Evolutionary conservation across 2,329 filamentous ascomycete species (phyloP).

Genomic region (Diatrype stigma): DNA sequence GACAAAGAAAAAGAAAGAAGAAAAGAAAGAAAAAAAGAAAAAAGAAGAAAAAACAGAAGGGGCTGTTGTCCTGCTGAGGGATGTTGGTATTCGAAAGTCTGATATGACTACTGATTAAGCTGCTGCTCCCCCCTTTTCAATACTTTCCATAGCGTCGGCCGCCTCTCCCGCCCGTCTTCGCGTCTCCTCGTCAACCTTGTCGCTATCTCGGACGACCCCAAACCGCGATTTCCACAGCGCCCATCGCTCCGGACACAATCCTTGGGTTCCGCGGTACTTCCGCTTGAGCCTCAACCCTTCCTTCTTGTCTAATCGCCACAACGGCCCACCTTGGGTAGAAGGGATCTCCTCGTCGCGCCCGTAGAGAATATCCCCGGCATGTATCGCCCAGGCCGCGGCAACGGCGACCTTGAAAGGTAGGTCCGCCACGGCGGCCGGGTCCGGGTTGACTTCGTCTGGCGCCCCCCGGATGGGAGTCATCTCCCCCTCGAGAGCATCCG

Average conservation of each 20-base stretch:
- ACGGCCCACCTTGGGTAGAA: constrained; percentile 11
- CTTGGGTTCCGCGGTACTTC: constrained; percentile 11
- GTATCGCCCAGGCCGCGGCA: not conserved
- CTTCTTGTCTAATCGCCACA: constrained; percentile 15
- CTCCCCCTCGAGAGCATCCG: constrained; percentile 1
- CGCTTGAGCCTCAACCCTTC: constrained; percentile 7
- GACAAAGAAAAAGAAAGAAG: no score
- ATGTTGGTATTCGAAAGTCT: no score
- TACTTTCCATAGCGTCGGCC: not conserved
- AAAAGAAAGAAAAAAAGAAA: no score
- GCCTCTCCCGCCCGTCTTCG: not conserved
- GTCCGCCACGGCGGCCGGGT: not conserved
- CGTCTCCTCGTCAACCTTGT: constrained; percentile 2
- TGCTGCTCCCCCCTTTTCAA: not conserved
- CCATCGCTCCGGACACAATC: constrained; percentile 12
- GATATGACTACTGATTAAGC: no score
- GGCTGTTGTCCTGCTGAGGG: no score
- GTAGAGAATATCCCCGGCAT: not conserved
- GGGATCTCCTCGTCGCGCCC: constrained; percentile 9
- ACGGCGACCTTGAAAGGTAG: constrained; percentile 1
- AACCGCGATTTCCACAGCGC: constrained; percentile 16
- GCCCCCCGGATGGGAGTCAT: constrained; percentile 2
- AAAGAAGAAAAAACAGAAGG: no score
- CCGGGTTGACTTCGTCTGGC: constrained; percentile 1
- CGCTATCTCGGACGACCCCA: constrained; percentile 5